A percentile compares a stretch with the other conserved stretches of the same genome.
These are phyloP conservation scores for Corymbia citriodora DNA, from an alignment of 441 rosid genomes.

Conservation along the genomic window DNA sequence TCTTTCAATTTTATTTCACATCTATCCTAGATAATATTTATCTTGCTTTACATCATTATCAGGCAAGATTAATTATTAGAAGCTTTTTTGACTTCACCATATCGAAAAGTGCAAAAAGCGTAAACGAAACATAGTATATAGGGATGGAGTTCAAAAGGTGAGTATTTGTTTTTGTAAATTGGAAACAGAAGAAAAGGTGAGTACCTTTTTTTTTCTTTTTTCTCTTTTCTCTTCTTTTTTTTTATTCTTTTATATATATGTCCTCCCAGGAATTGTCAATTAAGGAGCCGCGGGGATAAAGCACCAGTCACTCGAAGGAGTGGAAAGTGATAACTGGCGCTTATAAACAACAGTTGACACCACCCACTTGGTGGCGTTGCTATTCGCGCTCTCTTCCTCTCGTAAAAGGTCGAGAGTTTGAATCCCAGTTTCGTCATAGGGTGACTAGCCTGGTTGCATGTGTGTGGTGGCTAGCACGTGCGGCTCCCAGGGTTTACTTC, in stretches of 20 bases:
- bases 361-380: no score
- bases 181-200: neutral
- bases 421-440: no score
- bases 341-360: no score
- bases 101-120: neutral
- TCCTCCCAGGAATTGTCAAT: neutral
- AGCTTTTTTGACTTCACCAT: neutral
- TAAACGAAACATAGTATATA: neutral
- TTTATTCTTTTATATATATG: neutral
- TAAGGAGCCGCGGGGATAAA: no score
- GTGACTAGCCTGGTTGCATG: no score
- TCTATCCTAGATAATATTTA: neutral
- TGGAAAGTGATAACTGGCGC: no score
- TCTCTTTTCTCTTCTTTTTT: accelerated
- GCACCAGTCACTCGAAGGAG: no score
- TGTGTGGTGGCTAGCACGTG: no score
- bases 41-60: neutral
- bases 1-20: neutral
- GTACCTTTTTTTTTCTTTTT: accelerated
- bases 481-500: no score
- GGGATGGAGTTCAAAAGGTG: neutral
- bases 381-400: no score
- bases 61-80: neutral
- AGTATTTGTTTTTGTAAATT: neutral
- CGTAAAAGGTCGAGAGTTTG: no score